These are phyloP conservation scores for Sphenostylis stenocarpa DNA, from an alignment of 306 rosid species.

Conservation along the genomic window DNA sequence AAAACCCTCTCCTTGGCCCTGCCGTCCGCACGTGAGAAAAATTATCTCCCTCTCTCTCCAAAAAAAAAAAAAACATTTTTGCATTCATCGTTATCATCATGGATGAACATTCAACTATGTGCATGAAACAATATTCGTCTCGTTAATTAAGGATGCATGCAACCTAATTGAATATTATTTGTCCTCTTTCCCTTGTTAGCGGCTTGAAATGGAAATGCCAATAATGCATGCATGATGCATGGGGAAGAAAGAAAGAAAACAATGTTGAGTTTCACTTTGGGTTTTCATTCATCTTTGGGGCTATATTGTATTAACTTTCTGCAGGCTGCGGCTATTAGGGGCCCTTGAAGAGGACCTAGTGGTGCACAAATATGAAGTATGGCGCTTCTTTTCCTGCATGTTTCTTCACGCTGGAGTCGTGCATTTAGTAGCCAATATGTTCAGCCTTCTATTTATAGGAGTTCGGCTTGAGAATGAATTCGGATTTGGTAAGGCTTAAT, in stretches of 20 bases:
- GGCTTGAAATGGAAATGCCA: background rate
- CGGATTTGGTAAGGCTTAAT: conserved; percentile 66
- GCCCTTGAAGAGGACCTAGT: conserved; percentile 56
- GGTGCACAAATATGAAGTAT: conserved; percentile 52
- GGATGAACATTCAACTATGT: background rate
- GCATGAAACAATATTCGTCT: background rate
- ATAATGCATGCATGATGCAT: background rate
- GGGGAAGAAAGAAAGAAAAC: background rate
- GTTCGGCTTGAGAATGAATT: conserved; percentile 83
- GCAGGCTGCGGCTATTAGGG: conserved; percentile 65
- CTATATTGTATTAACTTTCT: conserved; percentile 1
- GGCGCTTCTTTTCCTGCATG: conserved; percentile 83
- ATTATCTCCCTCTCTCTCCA: background rate
- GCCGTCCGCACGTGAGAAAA: conserved; percentile 48
- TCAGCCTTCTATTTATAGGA: conserved; percentile 79
- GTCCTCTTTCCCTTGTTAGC: background rate
- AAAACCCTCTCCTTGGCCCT: conserved; percentile 87
- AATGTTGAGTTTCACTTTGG: background rate
- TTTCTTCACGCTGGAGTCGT: conserved; percentile 95
- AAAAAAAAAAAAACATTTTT: background rate
- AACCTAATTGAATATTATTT: background rate
- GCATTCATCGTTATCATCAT: background rate
- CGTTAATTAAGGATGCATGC: conserved; percentile 2
- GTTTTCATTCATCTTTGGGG: conserved; percentile 12
- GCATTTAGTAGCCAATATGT: conserved; percentile 75